These are phyloP conservation scores for Pythium guiyangense DNA, from an alignment of 352 stramenopile species.

Conservation along the genomic window DNA sequence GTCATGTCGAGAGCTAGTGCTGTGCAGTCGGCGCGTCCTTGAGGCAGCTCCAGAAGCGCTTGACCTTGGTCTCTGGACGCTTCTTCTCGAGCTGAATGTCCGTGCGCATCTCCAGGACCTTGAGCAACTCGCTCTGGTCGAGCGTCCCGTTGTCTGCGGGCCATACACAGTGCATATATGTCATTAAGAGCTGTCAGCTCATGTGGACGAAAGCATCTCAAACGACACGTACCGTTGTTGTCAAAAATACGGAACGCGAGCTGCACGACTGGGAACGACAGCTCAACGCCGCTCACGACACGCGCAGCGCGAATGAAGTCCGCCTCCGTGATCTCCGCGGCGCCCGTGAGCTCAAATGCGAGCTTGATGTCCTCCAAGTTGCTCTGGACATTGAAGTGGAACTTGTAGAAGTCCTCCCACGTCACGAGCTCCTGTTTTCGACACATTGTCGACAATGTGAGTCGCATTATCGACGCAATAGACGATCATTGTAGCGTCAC, in stretches of 20 bases:
- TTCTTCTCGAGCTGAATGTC: slow-evolving; percentile 44
- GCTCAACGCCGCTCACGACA: slow-evolving; percentile 59
- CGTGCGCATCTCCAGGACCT: slow-evolving; percentile 59
- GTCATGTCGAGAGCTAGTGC: slow-evolving; percentile 3
- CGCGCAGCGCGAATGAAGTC: slow-evolving; percentile 68
- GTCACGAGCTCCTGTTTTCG: slow-evolving; percentile 40
- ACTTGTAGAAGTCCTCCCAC: slow-evolving; percentile 70
- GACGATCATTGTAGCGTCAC: too few relatives aligned
- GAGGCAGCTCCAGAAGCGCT: slow-evolving; percentile 16
- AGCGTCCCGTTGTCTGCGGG: slow-evolving; percentile 65
- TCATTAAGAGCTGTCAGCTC: too few relatives aligned
- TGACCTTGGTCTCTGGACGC: slow-evolving; percentile 9
- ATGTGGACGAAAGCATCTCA: too few relatives aligned
- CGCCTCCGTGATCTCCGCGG: slow-evolving; percentile 64
- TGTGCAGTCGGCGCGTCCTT: slow-evolving; percentile 1
- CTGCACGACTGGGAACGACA: slow-evolving; percentile 64
- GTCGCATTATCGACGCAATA: not conserved
- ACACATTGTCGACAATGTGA: not conserved
- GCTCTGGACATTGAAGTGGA: slow-evolving; percentile 71
- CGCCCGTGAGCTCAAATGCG: slow-evolving; percentile 58
- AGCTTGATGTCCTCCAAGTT: slow-evolving; percentile 71
- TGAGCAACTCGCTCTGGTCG: slow-evolving; percentile 62
- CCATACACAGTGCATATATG: too few relatives aligned
- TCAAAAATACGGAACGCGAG: slow-evolving; percentile 77
- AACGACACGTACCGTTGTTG: slow-evolving; percentile 47